phyloP scores from a whole-genome alignment of 73 alveolate genomes.

The Durusdinium trenchii region DNA sequence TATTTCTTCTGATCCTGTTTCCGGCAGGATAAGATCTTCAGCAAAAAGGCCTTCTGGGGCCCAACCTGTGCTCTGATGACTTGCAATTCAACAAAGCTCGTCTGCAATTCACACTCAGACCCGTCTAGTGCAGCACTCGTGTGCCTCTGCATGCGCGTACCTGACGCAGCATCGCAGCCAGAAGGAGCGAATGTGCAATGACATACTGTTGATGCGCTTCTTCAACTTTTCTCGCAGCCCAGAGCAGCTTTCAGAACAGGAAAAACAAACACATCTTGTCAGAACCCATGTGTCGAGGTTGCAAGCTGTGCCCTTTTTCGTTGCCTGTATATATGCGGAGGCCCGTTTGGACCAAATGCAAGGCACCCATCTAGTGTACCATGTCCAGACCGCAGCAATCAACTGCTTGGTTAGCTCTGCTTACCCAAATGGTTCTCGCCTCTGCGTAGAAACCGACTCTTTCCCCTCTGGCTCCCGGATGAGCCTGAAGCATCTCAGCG shows the following conservation, averaged over 20 bases:
- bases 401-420: not conserved
- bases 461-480: slow-evolving; percentile 48
- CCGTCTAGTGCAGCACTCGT: not conserved
- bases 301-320: not conserved
- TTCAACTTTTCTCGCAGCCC: not conserved
- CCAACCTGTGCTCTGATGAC: not conserved
- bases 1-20: not conserved
- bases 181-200: too few relatives aligned
- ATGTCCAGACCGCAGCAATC: too few relatives aligned
- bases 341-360: not conserved
- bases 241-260: not conserved
- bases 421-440: not conserved
- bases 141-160: slow-evolving; percentile 33
- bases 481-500: not conserved
- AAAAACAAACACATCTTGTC: not conserved
- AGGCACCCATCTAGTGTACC: not conserved
- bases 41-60: too few relatives aligned
- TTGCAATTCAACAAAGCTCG: not conserved
- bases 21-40: not conserved
- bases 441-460: slow-evolving; percentile 24
- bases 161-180: not conserved
- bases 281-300: not conserved
- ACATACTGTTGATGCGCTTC: not conserved
- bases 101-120: not conserved
- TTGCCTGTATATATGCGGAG: not conserved